phyloP scores from a whole-genome alignment of 1,284 basidiomycete species.

The Phenoliferia sp. region DNA sequence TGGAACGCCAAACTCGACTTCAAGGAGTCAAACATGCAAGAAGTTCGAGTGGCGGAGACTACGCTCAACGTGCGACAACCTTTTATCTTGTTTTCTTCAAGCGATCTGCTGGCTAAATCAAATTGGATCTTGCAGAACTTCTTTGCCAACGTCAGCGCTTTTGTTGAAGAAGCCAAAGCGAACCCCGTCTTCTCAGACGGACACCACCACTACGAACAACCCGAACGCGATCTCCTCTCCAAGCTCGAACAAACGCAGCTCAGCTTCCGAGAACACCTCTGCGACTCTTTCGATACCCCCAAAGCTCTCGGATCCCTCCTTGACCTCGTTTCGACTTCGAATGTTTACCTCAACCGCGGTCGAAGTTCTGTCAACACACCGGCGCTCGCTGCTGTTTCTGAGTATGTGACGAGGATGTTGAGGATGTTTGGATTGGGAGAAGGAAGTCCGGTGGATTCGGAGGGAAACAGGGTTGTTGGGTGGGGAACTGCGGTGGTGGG shows the following conservation, averaged over 20 bases:
- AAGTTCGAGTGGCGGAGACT: constrained; percentile 80
- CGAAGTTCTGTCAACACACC: constrained; percentile 54
- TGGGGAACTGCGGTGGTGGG: constrained; percentile 47
- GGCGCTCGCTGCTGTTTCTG: constrained; percentile 66
- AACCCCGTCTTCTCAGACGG: constrained; percentile 42
- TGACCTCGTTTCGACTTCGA: constrained; percentile 80
- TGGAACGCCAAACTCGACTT: constrained; percentile 96
- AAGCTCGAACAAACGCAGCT: constrained; percentile 66
- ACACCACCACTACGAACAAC: constrained; percentile 48
- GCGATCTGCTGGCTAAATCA: not conserved
- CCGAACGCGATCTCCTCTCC: constrained; percentile 44
- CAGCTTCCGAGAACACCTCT: constrained; percentile 81
- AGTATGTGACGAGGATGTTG: constrained; percentile 86
- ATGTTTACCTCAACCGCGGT: constrained; percentile 66
- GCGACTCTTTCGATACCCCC: constrained; percentile 97
- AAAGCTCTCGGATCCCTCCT: constrained; percentile 70
- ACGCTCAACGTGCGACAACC: constrained; percentile 69
- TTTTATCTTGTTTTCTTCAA: not conserved
- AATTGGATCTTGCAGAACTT: constrained; percentile 65
- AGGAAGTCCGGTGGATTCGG: constrained; percentile 46
- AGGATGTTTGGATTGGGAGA: constrained; percentile 93
- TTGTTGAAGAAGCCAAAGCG: constrained; percentile 49
- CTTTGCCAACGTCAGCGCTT: constrained; percentile 80
- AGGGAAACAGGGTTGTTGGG: constrained; percentile 42
- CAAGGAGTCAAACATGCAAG: constrained; percentile 76